Base-by-base conservation (phyloP, 371 early-diverging fungal species). In the Furculomyces boomerangus region DNA sequence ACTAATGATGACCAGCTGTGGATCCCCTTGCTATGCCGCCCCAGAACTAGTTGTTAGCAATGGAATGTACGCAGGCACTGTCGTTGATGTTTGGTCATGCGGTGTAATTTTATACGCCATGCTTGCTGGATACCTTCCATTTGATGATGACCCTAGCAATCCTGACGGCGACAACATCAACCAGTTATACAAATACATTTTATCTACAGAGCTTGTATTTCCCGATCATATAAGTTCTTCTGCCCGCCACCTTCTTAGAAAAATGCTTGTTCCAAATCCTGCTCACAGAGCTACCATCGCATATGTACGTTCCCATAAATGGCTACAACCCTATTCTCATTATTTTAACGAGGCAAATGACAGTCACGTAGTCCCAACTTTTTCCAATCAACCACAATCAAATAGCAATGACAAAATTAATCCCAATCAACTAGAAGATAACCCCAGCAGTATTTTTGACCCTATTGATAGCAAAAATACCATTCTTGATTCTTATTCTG, bases 71-170 rank as follows among this genome's bases (percentile, higher is more conserved):
- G 88, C 84, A 14, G 98, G 98, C 7, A 87, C 92, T 2, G 88
- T 90, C 10, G 94, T 88, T 1, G 94, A 88, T 60, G 76, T 87
- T 24, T 93, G 86, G 84, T 77, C 77, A 37, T 88, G 88, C 59
- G 94, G 95, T 31, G 95, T 94, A 14, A 89, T 93, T 53, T 68
- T 97, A 52, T 93, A 89, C 62, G 94, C 96, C 16, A 93, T 95
- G 96, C 72, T 93, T 8, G 89, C 88, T 44, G 99, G 99, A 2
- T 92, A 90, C 60, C 77, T 99, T 35, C 99, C 99, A 8, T 99
- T 89, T 66, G 99, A 99, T 59, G 99, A 98, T 67, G 98, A 98
- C 68, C 93, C 94, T 5, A 80, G 76, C 10, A 94, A 96, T 66
- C 95, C 94, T 20, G 93, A 93, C 48, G 88, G 92, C 30, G 91